Evolutionary conservation across 1,284 basidiomycete species (phyloP).

Genomic region (Marasmius tenuissimus): DNA sequence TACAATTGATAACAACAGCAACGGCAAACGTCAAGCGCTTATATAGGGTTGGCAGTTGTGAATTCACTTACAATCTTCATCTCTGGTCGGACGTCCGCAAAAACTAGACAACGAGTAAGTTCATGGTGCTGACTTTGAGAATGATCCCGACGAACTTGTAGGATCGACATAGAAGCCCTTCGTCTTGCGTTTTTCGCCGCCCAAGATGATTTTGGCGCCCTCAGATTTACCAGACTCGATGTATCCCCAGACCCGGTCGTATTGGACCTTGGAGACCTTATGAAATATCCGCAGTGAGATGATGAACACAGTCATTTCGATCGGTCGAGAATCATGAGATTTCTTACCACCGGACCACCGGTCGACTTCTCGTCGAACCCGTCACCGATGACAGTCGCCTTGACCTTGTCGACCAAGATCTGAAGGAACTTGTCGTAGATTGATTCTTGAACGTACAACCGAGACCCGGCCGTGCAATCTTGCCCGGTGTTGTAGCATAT

Average conservation of each 20-base stretch:
- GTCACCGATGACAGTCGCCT: conserved; percentile 74
- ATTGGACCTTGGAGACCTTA: conserved; percentile 85
- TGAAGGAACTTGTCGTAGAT: conserved; percentile 83
- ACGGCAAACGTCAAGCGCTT: conserved; percentile 8
- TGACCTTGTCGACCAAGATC: conserved; percentile 66
- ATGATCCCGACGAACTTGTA: conserved; percentile 52
- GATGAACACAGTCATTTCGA: conserved; percentile 7
- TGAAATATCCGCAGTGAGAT: conserved; percentile 8
- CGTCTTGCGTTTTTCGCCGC: conserved; percentile 70
- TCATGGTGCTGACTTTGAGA: background rate
- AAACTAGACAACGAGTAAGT: conserved; percentile 48
- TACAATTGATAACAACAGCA: conserved; percentile 24
- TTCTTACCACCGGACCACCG: conserved; percentile 78
- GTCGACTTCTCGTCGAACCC: conserved; percentile 75
- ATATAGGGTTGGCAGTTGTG: background rate
- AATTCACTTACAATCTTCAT: conserved; percentile 76
- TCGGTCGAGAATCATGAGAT: background rate
- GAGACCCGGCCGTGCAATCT: conserved; percentile 86
- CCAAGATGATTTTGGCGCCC: conserved; percentile 80
- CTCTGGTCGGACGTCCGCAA: conserved; percentile 65
- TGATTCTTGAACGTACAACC: conserved; percentile 83
- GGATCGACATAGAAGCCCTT: conserved; percentile 79
- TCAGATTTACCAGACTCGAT: conserved; percentile 85
- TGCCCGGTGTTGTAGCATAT: conserved; percentile 85
- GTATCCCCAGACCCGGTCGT: conserved; percentile 87